Base-by-base conservation (phyloP, 2,329 filamentous ascomycete genomes). In the Chaetomiaceae sp. region DNA sequence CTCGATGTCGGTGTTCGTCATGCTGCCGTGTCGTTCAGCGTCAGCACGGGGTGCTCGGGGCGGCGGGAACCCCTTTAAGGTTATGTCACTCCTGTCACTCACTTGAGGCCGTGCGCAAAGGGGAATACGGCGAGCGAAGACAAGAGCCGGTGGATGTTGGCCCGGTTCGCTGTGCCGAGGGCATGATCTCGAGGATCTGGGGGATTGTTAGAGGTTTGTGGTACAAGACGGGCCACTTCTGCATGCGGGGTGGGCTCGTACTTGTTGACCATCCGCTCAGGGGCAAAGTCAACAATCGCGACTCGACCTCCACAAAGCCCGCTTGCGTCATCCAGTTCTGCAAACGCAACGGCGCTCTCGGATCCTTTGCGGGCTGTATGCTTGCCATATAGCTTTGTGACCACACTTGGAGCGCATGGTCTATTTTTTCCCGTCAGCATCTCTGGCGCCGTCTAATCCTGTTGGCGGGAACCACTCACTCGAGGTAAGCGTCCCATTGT, bases 401-500 rank as follows among this genome's bases (percentile, higher is more conserved):
- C 86, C 86, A 89, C 57, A 78, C 73, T 14, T 76, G 75, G 46
- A 90, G 72, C 2, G 82, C 85, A 64, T 87, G 79, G 46, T 77
- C 77, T 83, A 12, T 5, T 20, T 5, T 20, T 5, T 19, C 16
- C 12, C 10, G 44, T 61, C 40, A 59, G 58, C 34, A 27, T n/a
- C 12, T 13, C 5, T 16, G 25, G 19, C 21, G 23, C 4, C 19
- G 9, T 17, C 12, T 2, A 27, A n/a, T 7, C 4, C 17, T 3
- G 4, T 10, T 31, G 42, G 20, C 20, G 13, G 14, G 19, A 8
- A 21, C 20, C 13, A 60, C 75, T 66, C 62, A 77, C 81, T 74
- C 44, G 83, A 76, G 10, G 81, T 83, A 60, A 93, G 70, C n/a
- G 81, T 82, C 5, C 89, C 89, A 61, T 88, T 95, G 59, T 92